Base-by-base conservation (phyloP, 345 rosid species). In the Heritiera littoralis region DNA sequence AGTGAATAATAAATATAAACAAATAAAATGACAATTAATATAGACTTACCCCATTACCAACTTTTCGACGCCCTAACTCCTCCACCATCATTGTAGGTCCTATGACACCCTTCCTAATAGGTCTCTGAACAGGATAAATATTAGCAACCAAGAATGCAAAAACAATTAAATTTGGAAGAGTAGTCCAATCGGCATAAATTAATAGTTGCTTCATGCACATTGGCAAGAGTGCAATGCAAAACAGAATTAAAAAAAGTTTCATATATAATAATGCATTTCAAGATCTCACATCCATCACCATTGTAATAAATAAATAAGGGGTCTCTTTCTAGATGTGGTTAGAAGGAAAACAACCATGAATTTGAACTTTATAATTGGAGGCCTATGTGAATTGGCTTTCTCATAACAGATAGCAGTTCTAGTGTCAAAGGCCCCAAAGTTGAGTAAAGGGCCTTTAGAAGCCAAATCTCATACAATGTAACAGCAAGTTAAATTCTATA, bases 41-140 rank as follows among this genome's bases (percentile, higher is more conserved):
- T 11, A 17, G 30, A 40, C 61, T 79, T 84, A 93, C 99, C 91
- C 91, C 92, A 43, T 63, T 79, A 78, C 85, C 85, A 81, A 93
- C 86, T 84, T 74, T 88, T 68, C 87, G 92, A 69, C 91, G 94
- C 64, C 98, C 99, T 46, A 89, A 84, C 84, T 95, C 98, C 87
- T 92, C 97, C 82, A 95, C 88, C 88, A 87, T 87, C 61, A 93
- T 83, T 41, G 93, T 81, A 11, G 90, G 99, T 72, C 98, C 94
- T 72, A 89, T 85, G 6, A 90, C 92, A 79, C 99, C 98, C 80
- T 81, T 91, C 86, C 97, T 87, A 80, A 95, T 91, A 78, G 98
- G 97, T 85, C 68, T 85, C 98, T 95, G 87, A 55, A 80, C 66
- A 77, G 75, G 51, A 32, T 74, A 72, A 1, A 46, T 28, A 38